Conservation (phyloP, 768 basidiomycete species). For the Mycena amicta region DNA sequence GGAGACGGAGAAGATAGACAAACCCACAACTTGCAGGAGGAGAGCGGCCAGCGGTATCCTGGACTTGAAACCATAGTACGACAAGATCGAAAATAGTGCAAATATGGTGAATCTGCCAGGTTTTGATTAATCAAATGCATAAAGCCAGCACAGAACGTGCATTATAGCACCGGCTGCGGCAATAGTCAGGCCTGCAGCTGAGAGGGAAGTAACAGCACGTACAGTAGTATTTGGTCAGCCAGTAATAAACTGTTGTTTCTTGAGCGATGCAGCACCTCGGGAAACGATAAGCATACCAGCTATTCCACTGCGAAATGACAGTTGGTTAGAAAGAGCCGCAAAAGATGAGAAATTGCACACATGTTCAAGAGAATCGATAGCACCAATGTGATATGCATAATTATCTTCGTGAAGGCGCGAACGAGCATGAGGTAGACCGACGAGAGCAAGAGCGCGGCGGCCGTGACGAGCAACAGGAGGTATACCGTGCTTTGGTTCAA, state of each 20-base stretch:
- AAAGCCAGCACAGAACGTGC: constrained; percentile 1
- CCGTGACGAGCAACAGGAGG: constrained; percentile 75
- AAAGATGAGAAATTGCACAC: too few species aligned
- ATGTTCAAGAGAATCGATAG: constrained; percentile 65
- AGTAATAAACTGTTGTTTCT: constrained; percentile 68
- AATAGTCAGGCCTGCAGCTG: constrained; percentile 10
- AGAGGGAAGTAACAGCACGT: constrained; percentile 3
- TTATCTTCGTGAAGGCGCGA: constrained; percentile 68
- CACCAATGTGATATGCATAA: constrained; percentile 78
- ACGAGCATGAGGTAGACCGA: constrained; percentile 68
- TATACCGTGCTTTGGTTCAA: constrained; percentile 75
- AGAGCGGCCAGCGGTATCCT: constrained; percentile 81
- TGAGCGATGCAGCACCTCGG: constrained; percentile 46
- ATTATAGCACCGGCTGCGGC: constrained; percentile 69
- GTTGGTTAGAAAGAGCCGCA: too few species aligned
- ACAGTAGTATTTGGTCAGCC: constrained; percentile 69
- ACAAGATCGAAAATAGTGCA: constrained; percentile 70
- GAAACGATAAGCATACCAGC: background rate
- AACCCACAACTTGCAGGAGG: constrained; percentile 60
- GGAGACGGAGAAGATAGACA: background rate
- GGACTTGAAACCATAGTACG: constrained; percentile 70
- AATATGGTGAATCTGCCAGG: constrained; percentile 75
- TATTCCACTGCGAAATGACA: too few species aligned
- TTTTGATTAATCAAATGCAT: background rate
- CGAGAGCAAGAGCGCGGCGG: constrained; percentile 67